A percentile compares a stretch with the other conserved stretches of the same genome.
phyloP scores from a whole-genome alignment of 768 basidiomycete genomes.

The Multifurca ochricompacta region DNA sequence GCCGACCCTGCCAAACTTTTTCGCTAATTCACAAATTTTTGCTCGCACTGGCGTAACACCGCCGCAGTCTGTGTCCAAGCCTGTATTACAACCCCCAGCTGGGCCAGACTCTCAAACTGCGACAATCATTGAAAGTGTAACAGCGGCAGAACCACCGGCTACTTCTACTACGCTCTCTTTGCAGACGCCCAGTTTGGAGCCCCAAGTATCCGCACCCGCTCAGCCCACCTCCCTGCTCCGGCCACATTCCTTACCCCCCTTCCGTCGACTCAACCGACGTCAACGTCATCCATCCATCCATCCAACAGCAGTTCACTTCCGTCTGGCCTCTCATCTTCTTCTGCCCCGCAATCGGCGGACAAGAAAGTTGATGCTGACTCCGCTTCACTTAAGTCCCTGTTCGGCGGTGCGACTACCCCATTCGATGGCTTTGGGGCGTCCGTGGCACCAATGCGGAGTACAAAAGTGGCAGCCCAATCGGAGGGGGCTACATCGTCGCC shows the following conservation, averaged over 20 bases:
- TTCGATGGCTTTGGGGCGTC: slow-evolving; percentile 15
- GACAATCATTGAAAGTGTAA: background rate
- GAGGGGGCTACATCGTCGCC: slow-evolving; percentile 1
- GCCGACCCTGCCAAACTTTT: slow-evolving; percentile 53
- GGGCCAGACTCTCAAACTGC: background rate
- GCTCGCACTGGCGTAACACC: slow-evolving; percentile 22
- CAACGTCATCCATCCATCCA: background rate
- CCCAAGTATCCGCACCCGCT: background rate
- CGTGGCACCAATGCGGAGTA: background rate
- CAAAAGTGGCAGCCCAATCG: background rate
- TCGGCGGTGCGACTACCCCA: background rate
- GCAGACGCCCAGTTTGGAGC: background rate
- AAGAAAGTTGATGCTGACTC: background rate
- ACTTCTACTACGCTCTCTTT: background rate
- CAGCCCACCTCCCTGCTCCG: background rate
- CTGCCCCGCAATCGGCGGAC: background rate
- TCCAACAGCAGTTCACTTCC: slow-evolving; percentile 5
- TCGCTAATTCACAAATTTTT: slow-evolving; percentile 43
- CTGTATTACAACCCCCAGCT: background rate
- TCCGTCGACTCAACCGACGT: background rate
- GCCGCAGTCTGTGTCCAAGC: slow-evolving; percentile 22
- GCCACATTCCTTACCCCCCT: slow-evolving; percentile 2
- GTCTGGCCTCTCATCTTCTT: slow-evolving; percentile 10
- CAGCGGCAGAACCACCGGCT: background rate
- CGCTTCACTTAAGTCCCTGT: slow-evolving; percentile 2